A percentile compares a stretch with the other conserved stretches of the same genome.
phyloP scores from a whole-genome alignment of 306 rosid species.

The Inga leiocalycina region DNA sequence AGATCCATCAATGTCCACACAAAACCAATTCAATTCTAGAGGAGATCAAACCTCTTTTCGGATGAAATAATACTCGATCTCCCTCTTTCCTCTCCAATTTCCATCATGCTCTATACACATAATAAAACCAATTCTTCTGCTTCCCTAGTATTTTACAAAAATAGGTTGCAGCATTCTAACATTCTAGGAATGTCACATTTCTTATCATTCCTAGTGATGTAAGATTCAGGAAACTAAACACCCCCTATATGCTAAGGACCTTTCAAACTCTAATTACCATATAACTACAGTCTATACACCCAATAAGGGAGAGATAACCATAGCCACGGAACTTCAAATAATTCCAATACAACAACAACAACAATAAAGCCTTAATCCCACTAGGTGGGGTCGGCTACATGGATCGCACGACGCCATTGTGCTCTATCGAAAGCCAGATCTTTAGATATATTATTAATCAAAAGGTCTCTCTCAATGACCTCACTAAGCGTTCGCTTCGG shows the following conservation, averaged over 20 bases:
- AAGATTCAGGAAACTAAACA: neutral
- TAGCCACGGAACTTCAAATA: neutral
- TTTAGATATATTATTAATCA: too few relatives aligned
- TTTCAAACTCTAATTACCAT: neutral
- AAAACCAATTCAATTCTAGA: neutral
- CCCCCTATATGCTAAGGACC: neutral
- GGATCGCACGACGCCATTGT: too few relatives aligned
- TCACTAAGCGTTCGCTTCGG: too few relatives aligned
- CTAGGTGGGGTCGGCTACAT: too few relatives aligned
- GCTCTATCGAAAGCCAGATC: too few relatives aligned
- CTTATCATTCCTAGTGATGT: neutral
- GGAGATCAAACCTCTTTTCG: neutral
- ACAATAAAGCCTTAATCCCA: too few relatives aligned
- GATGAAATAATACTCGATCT: neutral
- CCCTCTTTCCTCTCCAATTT: neutral
- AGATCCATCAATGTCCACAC: neutral
- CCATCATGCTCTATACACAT: neutral
- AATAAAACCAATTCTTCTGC: neutral
- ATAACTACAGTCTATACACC: neutral
- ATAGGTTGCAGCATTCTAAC: neutral
- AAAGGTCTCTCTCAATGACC: too few relatives aligned
- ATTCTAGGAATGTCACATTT: neutral
- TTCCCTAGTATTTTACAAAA: neutral
- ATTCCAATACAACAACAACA: neutral
- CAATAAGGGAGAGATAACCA: neutral